A percentile compares a stretch with the other conserved stretches of the same genome.
These are phyloP conservation scores for Candida sp. DNA, from an alignment of 1,139 yeast genomes.

Conservation along the genomic window DNA sequence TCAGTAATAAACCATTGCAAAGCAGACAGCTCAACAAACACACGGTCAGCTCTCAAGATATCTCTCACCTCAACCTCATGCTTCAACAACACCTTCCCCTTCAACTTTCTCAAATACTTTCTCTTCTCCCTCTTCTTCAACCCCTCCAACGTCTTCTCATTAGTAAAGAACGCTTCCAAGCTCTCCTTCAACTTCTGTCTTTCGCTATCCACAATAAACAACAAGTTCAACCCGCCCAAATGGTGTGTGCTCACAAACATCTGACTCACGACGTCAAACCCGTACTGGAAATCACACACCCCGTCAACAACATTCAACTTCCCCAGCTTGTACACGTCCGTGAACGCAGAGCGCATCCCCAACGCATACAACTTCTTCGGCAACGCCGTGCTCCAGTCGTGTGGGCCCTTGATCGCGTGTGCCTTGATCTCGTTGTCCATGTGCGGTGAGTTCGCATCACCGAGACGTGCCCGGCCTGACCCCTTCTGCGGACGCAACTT, in stretches of 20 bases:
- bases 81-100: slow-evolving; percentile 70
- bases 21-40: slow-evolving; percentile 77
- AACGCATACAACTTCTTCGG: slow-evolving; percentile 74
- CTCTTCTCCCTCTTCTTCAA: slow-evolving; percentile 9
- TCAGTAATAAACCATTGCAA: slow-evolving; percentile 59
- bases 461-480: slow-evolving; percentile 93
- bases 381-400: slow-evolving; percentile 85
- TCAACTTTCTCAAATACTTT: slow-evolving; percentile 47
- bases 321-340: slow-evolving; percentile 80
- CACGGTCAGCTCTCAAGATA: slow-evolving; percentile 76
- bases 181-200: slow-evolving; percentile 52
- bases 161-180: slow-evolving; percentile 7
- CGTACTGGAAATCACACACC: slow-evolving; percentile 17
- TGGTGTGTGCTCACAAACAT: slow-evolving; percentile 60
- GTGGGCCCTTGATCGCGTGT: slow-evolving; percentile 88
- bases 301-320: slow-evolving; percentile 68
- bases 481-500: slow-evolving; percentile 94
- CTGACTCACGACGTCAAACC: slow-evolving; percentile 25
- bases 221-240: slow-evolving; percentile 56
- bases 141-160: slow-evolving; percentile 4
- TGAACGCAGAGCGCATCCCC: slow-evolving; percentile 83
- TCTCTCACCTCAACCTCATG: slow-evolving; percentile 89
- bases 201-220: slow-evolving; percentile 65
- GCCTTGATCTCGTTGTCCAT: slow-evolving; percentile 93
- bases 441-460: slow-evolving; percentile 95